A percentile compares a stretch with the other conserved stretches of the same genome.
phyloP scores from a whole-genome alignment of 2,329 filamentous ascomycete species.

The Coniochaeta sp. region DNA sequence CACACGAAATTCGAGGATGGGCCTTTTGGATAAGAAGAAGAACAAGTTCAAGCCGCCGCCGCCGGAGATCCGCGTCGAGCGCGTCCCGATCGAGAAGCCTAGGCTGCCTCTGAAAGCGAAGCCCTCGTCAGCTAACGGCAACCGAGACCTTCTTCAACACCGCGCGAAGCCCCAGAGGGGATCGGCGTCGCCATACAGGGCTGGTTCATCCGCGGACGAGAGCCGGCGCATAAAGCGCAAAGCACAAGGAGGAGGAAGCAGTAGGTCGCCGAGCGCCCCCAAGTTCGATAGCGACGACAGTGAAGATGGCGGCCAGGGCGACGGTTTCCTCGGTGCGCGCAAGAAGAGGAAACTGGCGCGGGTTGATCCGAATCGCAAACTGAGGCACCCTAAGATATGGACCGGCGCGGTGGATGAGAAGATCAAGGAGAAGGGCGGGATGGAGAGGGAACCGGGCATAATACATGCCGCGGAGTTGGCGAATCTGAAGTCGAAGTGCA shows the following conservation, averaged over 20 bases:
- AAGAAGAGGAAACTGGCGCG: constrained; percentile 39
- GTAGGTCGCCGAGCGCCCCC: constrained; percentile 38
- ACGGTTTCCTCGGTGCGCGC: constrained; percentile 40
- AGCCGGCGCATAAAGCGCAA: constrained; percentile 38
- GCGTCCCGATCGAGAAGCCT: neutral
- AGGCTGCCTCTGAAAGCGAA: neutral
- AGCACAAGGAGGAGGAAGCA: constrained; percentile 20
- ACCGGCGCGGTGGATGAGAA: constrained; percentile 6
- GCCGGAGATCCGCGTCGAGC: neutral
- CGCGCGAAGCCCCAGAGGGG: constrained; percentile 5
- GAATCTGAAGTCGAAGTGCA: constrained; percentile 41
- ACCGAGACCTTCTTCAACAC: neutral
- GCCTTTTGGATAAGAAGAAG: neutral
- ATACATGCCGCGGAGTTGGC: constrained; percentile 54
- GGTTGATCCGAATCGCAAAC: constrained; percentile 38
- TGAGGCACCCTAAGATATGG: constrained; percentile 31
- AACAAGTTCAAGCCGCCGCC: neutral
- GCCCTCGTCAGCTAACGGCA: neutral
- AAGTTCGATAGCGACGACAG: constrained; percentile 42
- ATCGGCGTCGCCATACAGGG: constrained; percentile 25
- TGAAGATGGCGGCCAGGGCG: constrained; percentile 40
- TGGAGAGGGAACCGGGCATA: constrained; percentile 35
- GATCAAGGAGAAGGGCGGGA: constrained; percentile 34
- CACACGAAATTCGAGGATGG: too few relatives aligned
- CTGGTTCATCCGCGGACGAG: constrained; percentile 21